Evolutionary conservation across 768 basidiomycete species (phyloP).

Genomic region (Suillus placidus): DNA sequence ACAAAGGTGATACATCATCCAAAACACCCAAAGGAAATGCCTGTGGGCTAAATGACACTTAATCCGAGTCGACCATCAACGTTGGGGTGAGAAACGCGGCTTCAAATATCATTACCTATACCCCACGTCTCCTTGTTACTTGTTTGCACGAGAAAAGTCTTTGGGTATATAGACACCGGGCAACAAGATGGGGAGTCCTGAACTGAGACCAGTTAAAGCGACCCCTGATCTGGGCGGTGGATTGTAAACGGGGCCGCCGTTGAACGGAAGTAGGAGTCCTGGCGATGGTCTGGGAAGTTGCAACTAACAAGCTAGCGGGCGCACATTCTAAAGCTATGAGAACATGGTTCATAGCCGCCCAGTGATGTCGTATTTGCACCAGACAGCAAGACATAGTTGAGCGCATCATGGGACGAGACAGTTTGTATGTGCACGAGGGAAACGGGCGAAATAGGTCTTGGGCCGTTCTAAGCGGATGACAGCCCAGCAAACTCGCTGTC

Average conservation of each 20-base stretch:
- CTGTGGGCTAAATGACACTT: neutral
- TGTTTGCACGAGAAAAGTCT: too few relatives aligned
- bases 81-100: neutral
- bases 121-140: too few relatives aligned
- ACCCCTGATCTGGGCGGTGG: too few relatives aligned
- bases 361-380: neutral
- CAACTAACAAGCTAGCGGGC: neutral
- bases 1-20: neutral
- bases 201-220: too few relatives aligned
- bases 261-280: neutral
- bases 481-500: too few relatives aligned
- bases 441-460: too few relatives aligned
- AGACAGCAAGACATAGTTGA: neutral
- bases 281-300: neutral
- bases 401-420: too few relatives aligned
- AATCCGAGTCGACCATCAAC: neutral
- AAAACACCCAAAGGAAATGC: neutral
- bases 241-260: too few relatives aligned
- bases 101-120: neutral
- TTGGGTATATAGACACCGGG: too few relatives aligned
- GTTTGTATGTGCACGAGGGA: too few relatives aligned
- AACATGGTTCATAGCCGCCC: neutral
- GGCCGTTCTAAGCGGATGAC: too few relatives aligned
- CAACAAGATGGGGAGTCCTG: too few relatives aligned
- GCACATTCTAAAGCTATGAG: neutral